Conservation (phyloP, 1,284 basidiomycete genomes). For the Ceratobasidium sp. region DNA sequence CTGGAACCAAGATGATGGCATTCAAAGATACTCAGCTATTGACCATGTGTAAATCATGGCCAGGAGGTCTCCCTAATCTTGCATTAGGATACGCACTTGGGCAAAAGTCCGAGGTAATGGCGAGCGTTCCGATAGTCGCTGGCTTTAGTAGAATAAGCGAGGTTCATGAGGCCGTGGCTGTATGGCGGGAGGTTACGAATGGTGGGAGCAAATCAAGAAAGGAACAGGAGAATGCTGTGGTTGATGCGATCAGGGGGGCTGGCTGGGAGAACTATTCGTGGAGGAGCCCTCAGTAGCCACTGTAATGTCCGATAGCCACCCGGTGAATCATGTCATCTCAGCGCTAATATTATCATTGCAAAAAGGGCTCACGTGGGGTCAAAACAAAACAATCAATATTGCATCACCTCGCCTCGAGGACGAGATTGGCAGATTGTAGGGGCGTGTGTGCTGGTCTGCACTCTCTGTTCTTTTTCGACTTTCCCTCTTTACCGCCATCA, state of each 20-base stretch:
- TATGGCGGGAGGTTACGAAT: conserved; percentile 69
- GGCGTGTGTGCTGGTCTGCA: conserved; percentile 4
- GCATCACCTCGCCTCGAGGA: conserved; percentile 36
- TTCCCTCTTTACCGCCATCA: conserved; percentile 33
- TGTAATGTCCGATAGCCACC: conserved; percentile 3
- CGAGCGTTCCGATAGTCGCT: conserved; percentile 72
- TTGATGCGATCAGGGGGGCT: conserved; percentile 61
- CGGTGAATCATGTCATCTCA: not conserved
- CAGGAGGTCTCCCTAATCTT: conserved; percentile 68
- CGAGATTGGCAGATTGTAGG: not conserved
- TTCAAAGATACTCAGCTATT: conserved; percentile 54
- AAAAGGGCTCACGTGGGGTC: conserved; percentile 18
- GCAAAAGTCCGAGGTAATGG: conserved; percentile 49
- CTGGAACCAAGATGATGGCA: conserved; percentile 62
- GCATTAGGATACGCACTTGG: conserved; percentile 79
- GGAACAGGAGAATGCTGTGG: conserved; percentile 62
- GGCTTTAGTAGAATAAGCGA: conserved; percentile 78
- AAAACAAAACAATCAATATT: conserved; percentile 8
- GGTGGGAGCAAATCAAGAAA: conserved; percentile 56
- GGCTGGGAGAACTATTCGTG: conserved; percentile 72
- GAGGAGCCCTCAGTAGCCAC: conserved; percentile 49
- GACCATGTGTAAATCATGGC: conserved; percentile 48
- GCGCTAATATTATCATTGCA: conserved; percentile 20
- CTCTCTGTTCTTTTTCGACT: not conserved
- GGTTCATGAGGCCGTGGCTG: conserved; percentile 75